Base-by-base conservation (phyloP, 352 stramenopile species). In the Thalassiosira hispida region DNA sequence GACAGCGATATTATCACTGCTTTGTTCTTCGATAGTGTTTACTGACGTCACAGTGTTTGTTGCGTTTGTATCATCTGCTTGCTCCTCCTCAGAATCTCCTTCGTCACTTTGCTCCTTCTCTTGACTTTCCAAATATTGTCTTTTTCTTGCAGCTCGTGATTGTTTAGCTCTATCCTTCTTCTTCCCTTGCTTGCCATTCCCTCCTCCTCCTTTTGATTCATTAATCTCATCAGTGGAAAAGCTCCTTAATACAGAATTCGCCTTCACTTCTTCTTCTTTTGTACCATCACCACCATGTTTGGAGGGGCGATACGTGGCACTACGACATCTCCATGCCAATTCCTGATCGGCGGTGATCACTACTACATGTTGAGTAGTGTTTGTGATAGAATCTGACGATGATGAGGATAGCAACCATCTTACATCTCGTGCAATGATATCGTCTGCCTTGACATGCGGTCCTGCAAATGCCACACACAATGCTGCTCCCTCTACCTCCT, bases 401-500 rank as follows among this genome's bases (percentile, higher is more conserved):
- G 60, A 35, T n/a, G 66, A 69, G 22, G 47, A 33, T 25, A 77
- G 33, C 8, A 84, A 51, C 77, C 70, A 81, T 42, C 35, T 35
- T 11, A 79, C 66, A 67, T 81, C 70, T 49, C 70, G 27, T 29
- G 77, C 71, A 49, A 84, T 84, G 14, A 81, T 46, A 66, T 84
- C 77, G 47, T 84, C 71, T 31, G 77, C 77, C 38, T 84, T 84
- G 35, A 56, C 16, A 3, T 59, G 27, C 0, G 77, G 77, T 52
- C 77, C 77, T n/a, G 70, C 71, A 51, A 84, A 84, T 40, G 64
- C 38, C n/a, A 84, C 49, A 31, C 77, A 80, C n/a, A 84, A 27
- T 25, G 61, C 35, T 47, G 71, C n/a, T 23, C 12, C 35, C 40
- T 53, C 33, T 3, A 11, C 2, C 27, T 6, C 29, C 42, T 14